Evolutionary conservation across 2,329 filamentous ascomycete genomes (phyloP), one percentile per base, ranked within the genome.

Genomic region (Fusarium devonianum): DNA sequence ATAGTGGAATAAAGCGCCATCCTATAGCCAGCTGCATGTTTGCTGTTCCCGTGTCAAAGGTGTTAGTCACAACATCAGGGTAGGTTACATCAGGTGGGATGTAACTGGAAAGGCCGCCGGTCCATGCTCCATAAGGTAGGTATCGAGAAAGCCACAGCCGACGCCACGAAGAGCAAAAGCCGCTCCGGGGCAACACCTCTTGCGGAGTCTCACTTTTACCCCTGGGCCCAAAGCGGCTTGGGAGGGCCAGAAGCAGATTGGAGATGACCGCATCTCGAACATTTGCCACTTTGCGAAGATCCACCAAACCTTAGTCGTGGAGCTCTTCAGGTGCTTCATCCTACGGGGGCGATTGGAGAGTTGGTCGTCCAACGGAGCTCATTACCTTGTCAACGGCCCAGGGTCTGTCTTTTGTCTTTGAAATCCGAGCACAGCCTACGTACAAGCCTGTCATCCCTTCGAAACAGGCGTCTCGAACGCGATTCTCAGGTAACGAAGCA

Each of bases 141-240:
- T 17, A 59, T 49, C 33, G 28, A 25, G 37, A 32, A 57, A 59
- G 56, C 56, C 56, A 60, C 56, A 49, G 33, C 56, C 51, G 52
- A 45, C 56, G 56, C 56, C 56, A 46, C 45, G 12, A 22, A 43
- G 26, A 29, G 14, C 30, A 33, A 14, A 19, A 33, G 30, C 30
- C 14, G 10, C 32, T 12, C n/a, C n/a, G 32, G 8, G 32, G 32
- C 17, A 6, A 9, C 32, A 34, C 12, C n/a, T n/a, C n/a, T 30
- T 54, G 30, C 34, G 25, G 35, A 25, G 36, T 26, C 39, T 26
- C 39, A 39, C 35, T 36, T 36, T 16, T 35, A 30, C 23, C 41
- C 45, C 41, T 34, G 30, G 37, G 19, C 42, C 25, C n/a, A 22
- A 32, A 44, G 41, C 41, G 34, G 41, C 29, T 34, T 41, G 29